A percentile compares a stretch with the other conserved stretches of the same genome.
phyloP scores from a whole-genome alignment of 306 rosid species.

The apple (Malus domestica) region DNA sequence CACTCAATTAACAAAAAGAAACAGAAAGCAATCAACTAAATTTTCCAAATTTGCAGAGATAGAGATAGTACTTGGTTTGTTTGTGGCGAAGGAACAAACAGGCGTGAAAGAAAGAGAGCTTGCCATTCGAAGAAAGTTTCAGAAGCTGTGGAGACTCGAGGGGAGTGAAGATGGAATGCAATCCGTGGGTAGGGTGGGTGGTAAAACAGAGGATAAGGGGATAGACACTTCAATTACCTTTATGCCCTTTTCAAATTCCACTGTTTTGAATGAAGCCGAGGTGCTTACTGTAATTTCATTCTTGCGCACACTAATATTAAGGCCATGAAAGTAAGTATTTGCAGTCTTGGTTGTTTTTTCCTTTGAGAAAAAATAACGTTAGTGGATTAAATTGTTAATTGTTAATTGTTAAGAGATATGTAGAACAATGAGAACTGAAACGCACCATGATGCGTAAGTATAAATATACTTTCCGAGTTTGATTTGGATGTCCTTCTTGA shows the following conservation, averaged over 20 bases:
- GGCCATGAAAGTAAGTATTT: no score
- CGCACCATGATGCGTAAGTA: no score
- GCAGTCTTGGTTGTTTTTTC: no score
- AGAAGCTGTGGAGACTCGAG: not conserved
- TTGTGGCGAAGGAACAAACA: constrained; percentile 56
- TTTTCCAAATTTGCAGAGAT: not conserved
- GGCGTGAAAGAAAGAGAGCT: constrained; percentile 40
- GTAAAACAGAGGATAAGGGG: constrained; percentile 29
- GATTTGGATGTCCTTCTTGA: no score
- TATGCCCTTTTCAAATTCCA: not conserved
- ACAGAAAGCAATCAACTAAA: not conserved
- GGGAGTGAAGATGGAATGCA: not conserved
- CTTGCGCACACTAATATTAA: no score
- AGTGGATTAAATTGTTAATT: no score
- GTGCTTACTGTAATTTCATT: no score
- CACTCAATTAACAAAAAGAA: not conserved
- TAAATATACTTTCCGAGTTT: no score
- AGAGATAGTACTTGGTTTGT: constrained; percentile 49
- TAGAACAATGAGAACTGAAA: no score
- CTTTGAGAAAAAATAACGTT: no score
- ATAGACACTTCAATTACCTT: not conserved
- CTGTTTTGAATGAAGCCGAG: no score
- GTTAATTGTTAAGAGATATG: no score
- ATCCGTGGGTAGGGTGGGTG: not conserved
- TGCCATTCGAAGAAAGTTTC: constrained; percentile 42